Evolutionary conservation across 2,329 filamentous ascomycete species (phyloP), one percentile per base, ranked within the genome.

Genomic region (Neopestalotiopsis rosae): DNA sequence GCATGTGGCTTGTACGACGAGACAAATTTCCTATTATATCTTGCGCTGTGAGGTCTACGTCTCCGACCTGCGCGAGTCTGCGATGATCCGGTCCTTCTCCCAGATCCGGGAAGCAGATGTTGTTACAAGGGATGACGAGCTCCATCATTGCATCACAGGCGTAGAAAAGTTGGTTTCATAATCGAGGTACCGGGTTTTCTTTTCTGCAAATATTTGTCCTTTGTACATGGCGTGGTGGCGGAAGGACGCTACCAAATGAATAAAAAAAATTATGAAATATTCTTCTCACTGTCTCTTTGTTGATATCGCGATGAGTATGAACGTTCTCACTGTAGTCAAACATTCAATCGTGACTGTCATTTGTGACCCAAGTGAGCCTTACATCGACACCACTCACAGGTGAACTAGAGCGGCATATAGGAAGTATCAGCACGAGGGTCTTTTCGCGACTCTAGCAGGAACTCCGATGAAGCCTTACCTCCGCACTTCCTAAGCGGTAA

Each of bases 91-190:
- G 74, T 74, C 73, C 24, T 76, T 73, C 66, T 61, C 61, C 71
- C 52, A 72, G 76, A 74, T 74, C 71, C 78, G 77, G 75, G 78
- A 79, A 81, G 80, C 79, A 80, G 79, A 79, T 74, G 71, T 74
- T 76, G 76, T 78, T 76, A 74, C 70, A 81, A 77, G 83, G 83
- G 81, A 86, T 86, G 85, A 86, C 79, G 82, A 83, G 82, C 81
- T 81, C 81, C 83, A 49, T 77, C 79, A 82, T 84, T 86, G 84
- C 84, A 85, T 86, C 75, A 78, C 77, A 77, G 83, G 85, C 84
- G 84, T 84, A 81, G 71, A 72, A 79, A 80, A 81, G 83, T 78
- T 74, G 72, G 70, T 71, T 42, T 67, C 34, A 38, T 58, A 24
- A 24, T 12, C 38, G 12, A 58, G 57, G 72, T 69, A 77, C 75